Conservation (phyloP, 805 yeast species). For the Zygosaccharomyces pseudorouxii region DNA sequence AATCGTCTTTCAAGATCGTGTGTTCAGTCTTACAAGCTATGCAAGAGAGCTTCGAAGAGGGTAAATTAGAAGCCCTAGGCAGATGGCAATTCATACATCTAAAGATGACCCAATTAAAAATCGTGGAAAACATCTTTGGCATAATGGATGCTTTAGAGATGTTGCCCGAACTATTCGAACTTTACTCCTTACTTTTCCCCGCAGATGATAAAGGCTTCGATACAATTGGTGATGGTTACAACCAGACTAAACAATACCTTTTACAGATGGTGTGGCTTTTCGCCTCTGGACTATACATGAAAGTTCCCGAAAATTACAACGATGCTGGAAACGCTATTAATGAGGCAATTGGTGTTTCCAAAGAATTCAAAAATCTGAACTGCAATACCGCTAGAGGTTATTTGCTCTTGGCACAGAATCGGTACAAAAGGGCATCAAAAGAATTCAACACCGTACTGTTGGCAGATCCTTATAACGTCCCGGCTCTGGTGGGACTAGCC, state of each 20-base stretch:
- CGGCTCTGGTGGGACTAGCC: conserved; percentile 53
- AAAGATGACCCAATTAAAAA: conserved; percentile 67
- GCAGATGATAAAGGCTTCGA: conserved; percentile 9
- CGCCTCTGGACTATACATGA: conserved; percentile 60
- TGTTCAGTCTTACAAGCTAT: conserved; percentile 48
- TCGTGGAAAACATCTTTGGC: conserved; percentile 61
- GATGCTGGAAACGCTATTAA: conserved; percentile 69
- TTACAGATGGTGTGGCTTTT: conserved; percentile 71
- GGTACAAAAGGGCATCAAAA: conserved; percentile 46
- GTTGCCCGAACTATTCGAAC: conserved; percentile 60
- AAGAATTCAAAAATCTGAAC: conserved; percentile 36
- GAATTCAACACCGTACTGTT: conserved; percentile 64
- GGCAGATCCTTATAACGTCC: conserved; percentile 42
- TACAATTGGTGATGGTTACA: conserved; percentile 15
- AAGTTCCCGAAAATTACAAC: conserved; percentile 39
- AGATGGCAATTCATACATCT: conserved; percentile 57
- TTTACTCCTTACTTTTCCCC: conserved; percentile 49
- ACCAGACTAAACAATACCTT: conserved; percentile 36
- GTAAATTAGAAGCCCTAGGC: conserved; percentile 16
- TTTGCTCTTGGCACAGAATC: conserved; percentile 37
- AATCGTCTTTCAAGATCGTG: conserved; percentile 52
- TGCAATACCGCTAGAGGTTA: conserved; percentile 27
- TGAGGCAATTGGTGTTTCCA: conserved; percentile 61
- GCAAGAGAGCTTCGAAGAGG: conserved; percentile 28
- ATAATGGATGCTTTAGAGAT: conserved; percentile 54